Percentiles rank a stretch among this genome's conserved stretches.
Evolutionary conservation across 805 yeast genomes (phyloP).

Genomic region (Isabelozyma gotoi): DNA sequence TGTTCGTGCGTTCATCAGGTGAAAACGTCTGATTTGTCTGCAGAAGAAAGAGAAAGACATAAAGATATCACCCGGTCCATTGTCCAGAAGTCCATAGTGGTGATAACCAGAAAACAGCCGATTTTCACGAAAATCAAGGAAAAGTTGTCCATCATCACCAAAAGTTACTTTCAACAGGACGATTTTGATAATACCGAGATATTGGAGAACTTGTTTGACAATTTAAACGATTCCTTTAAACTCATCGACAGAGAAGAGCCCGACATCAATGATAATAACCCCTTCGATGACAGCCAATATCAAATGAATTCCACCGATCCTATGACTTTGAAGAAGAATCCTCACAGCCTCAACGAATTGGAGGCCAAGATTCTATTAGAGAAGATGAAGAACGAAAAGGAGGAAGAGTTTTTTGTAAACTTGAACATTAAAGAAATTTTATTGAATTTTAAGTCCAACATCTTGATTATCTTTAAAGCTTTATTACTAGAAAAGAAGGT

Average conservation of each 20-base stretch:
- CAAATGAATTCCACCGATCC: conserved; percentile 4
- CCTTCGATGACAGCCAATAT: background rate
- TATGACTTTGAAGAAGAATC: conserved; percentile 1
- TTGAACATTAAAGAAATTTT: conserved; percentile 68
- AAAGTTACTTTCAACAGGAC: conserved; percentile 78
- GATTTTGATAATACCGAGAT: conserved; percentile 71
- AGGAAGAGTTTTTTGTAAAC: conserved; percentile 56
- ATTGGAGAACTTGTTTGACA: conserved; percentile 68
- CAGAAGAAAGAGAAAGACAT: conserved; percentile 42
- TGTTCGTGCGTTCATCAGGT: conserved; percentile 91
- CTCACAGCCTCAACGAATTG: background rate
- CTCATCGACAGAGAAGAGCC: conserved; percentile 18
- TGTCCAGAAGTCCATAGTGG: conserved; percentile 88
- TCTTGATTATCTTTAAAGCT: conserved; percentile 71
- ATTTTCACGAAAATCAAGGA: conserved; percentile 86
- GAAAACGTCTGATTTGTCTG: conserved; percentile 54
- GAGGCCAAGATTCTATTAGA: conserved; percentile 11
- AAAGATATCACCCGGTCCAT: conserved; percentile 78
- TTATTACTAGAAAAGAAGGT: conserved; percentile 72
- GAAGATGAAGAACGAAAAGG: conserved; percentile 18
- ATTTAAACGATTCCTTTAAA: conserved; percentile 44
- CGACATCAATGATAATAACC: conserved; percentile 4
- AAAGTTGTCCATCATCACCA: conserved; percentile 84
- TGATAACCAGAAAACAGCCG: conserved; percentile 76
- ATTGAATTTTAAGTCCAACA: conserved; percentile 53